Evolutionary conservation across 2,329 filamentous ascomycete species (phyloP).

Genomic region (Penicillium crustosum): DNA sequence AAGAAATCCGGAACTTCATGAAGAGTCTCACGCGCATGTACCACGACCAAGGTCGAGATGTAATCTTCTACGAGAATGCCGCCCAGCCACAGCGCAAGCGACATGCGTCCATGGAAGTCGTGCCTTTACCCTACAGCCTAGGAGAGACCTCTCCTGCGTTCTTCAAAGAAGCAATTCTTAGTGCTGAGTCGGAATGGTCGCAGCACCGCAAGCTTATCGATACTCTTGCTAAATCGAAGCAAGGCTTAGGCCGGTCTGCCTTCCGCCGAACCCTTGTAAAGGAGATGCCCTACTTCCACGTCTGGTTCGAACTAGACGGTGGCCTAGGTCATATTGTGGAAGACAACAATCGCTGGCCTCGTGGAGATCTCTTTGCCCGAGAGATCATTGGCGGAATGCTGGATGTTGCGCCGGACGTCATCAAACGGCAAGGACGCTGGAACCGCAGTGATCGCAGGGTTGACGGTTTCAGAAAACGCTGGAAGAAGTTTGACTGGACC

Average conservation of each 20-base stretch:
- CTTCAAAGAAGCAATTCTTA: constrained; percentile 90
- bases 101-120: constrained; percentile 81
- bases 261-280: constrained; percentile 83
- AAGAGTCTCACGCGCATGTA: constrained; percentile 93
- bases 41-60: constrained; percentile 85
- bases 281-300: constrained; percentile 98
- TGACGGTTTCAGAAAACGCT: constrained; percentile 77
- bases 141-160: constrained; percentile 90
- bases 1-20: constrained; percentile 99
- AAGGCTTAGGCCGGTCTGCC: constrained; percentile 72
- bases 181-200: constrained; percentile 87
- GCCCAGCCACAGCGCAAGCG: constrained; percentile 72
- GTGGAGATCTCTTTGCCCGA: constrained; percentile 86
- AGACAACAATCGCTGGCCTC: constrained; percentile 79
- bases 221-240: constrained; percentile 60
- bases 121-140: constrained; percentile 87
- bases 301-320: constrained; percentile 90
- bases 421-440: constrained; percentile 92
- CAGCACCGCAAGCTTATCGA: constrained; percentile 96
- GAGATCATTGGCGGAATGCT: constrained; percentile 93
- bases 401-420: constrained; percentile 74
- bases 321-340: constrained; percentile 92
- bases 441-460: constrained; percentile 64
- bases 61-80: constrained; percentile 97
- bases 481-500: constrained; percentile 93